Evolutionary conservation across 2,329 filamentous ascomycete genomes (phyloP), one percentile per base, ranked within the genome.

Genomic region (Penicillium sp.): DNA sequence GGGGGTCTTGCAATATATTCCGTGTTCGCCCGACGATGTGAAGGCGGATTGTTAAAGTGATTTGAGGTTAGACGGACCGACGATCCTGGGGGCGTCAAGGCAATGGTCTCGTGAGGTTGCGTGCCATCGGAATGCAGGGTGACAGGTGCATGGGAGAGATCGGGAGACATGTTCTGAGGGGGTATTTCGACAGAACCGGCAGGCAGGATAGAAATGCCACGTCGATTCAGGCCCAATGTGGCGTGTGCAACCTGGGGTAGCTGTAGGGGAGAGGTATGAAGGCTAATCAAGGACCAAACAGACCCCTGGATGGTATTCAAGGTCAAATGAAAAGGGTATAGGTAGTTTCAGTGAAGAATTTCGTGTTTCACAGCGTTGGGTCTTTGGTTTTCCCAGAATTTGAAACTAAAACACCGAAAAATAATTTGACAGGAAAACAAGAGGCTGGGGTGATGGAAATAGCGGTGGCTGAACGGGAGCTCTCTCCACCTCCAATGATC

Each of bases 11-110:
- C 63, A 59, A 71, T 64, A 34, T 67, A 60, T 59, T 73, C 71
- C 7, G 71, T 73, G 52, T 73, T 73, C 42, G 69, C 66, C 38
- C 71, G 71, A 56, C 71, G 69, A 56, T 73, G 71, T 39, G 57
- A 63, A 56, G 59, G 65, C 53, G 51, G 54, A 54, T 53, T 65
- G 57, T 55, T 59, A 20, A 52, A 61, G 52, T 37, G 61, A 39
- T 48, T 63, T 57, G 62, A 51, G 44, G 45, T 57, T 45, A 49
- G 29, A 43, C 58, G 58, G 55, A 57, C 52, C 43, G 58, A 39
- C 46, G 57, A 43, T 45, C 50, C 56, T 58, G 55, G 55, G 59
- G 57, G 57, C 40, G 61, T 58, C 53, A 58, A 63, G 57, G 60
- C 56, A 61, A 61, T 54, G 57, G 56, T 63, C 57, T 62, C 61